A percentile compares a stretch with the other conserved stretches of the same genome.
Conservation (phyloP, 169 alveolate genomes). For the Plasmodium yoelii region DNA sequence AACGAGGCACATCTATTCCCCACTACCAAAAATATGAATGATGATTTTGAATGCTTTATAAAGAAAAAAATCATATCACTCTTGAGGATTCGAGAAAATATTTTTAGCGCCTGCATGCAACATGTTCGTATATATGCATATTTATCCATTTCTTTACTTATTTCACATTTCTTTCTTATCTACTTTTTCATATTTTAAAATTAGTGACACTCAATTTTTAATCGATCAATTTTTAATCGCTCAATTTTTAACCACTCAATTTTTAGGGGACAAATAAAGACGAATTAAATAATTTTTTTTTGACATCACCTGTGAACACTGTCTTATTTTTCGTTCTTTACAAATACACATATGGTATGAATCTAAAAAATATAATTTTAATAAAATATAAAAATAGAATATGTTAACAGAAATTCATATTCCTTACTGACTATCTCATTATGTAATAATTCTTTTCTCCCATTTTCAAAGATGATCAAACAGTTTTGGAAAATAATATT, state of each 20-base stretch:
- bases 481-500: neutral
- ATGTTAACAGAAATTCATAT: neutral
- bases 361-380: slow-evolving; percentile 4
- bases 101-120: slow-evolving; percentile 23
- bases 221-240: slow-evolving; percentile 1
- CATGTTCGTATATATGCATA: slow-evolving; percentile 18
- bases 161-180: slow-evolving; percentile 5
- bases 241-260: neutral
- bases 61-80: slow-evolving; percentile 40
- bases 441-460: neutral
- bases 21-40: slow-evolving; percentile 41
- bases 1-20: slow-evolving; percentile 5
- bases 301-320: slow-evolving; percentile 49
- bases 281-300: slow-evolving; percentile 40
- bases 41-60: slow-evolving; percentile 55
- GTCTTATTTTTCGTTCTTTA: slow-evolving; percentile 54
- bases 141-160: neutral
- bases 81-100: slow-evolving; percentile 48
- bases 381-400: neutral
- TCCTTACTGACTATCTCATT: neutral
- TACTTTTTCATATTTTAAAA: neutral
- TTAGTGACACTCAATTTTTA: slow-evolving; percentile 8
- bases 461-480: neutral
- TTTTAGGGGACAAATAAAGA: slow-evolving; percentile 45
- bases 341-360: slow-evolving; percentile 32